Base-by-base conservation (phyloP, 1,284 basidiomycete species). In the Cerioporus squamosus region DNA sequence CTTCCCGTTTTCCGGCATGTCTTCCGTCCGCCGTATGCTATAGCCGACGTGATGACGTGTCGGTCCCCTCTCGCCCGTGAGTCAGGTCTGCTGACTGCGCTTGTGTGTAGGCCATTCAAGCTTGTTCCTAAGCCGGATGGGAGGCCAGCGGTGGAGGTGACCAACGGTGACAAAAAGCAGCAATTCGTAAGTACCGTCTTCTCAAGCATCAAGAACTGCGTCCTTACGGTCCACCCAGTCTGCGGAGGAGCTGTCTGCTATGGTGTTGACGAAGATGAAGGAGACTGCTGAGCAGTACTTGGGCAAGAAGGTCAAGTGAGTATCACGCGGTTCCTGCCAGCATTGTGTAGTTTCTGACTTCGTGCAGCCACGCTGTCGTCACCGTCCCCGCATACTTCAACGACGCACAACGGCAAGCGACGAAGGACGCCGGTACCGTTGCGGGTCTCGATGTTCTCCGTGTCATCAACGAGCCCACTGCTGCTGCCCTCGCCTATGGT, bases 311-410 rank as follows among this genome's bases (percentile, higher is more conserved):
- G 88, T 98, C 79, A 96, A 93, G 98, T 94, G 93, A 98, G 69
- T 98, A 36, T 12, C 33, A 12, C 12, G 2, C 33, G 10, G 8
- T 10, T 29, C 3, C 33, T 36, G 9, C 8, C 6, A 36, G 12
- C 12, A 36, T 14, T 29, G 33, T 6, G 33, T 10, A 36, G 33
- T 14, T 6, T 36, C 33, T 51, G 15, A 56, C 38, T 3, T 38
- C 49, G 15, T 26, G 3, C 64, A 91, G 87, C 68, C 86, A 90
- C 55, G 86, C 86, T 55, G 96, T 98, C 68, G 82, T 98, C 70
- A 98, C 96, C 33, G 97, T 98, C 40, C 96, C 96, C 4, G 96
- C 96, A 0, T 98, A 98, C 81, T 98, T 98, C 86, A 99, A 99
- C 77, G 97, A 99, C 75, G 95, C 97, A 31, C 97, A 99, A 77